phyloP scores from a whole-genome alignment of 140 eudicot genomes.

The Senecio squalidus region DNA sequence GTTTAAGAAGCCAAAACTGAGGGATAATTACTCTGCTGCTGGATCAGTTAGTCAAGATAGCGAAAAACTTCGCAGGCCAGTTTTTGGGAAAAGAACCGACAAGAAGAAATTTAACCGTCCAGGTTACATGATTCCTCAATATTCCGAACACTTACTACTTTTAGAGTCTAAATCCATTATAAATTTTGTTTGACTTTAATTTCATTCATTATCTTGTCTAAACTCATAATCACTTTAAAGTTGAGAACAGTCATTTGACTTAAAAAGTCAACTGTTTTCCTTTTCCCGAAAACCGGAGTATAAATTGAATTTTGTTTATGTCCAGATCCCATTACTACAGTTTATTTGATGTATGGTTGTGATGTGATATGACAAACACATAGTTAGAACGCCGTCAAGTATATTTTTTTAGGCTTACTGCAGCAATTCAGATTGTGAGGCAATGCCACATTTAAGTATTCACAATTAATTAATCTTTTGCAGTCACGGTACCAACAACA shows the following conservation, averaged over 20 bases:
- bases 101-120: constrained; percentile 8
- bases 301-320: background rate
- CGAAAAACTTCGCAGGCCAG: constrained; percentile 24
- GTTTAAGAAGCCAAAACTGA: constrained; percentile 57
- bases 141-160: background rate
- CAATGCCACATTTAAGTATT: background rate
- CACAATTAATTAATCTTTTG: constrained; percentile 10
- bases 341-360: background rate
- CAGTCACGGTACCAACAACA: constrained; percentile 19
- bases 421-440: background rate
- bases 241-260: background rate
- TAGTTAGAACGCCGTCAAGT: background rate
- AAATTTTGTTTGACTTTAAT: background rate
- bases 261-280: background rate
- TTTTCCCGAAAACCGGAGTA: background rate
- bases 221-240: background rate
- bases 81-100: constrained; percentile 35
- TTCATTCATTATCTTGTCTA: background rate
- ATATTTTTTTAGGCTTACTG: no score
- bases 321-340: background rate
- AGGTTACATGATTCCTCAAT: constrained; percentile 32
- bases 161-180: no score
- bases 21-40: constrained; percentile 14
- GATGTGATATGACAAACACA: background rate
- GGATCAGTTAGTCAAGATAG: background rate